These are phyloP conservation scores for Nakazawaea pomicola DNA, from an alignment of 805 yeast genomes.

Conservation along the genomic window DNA sequence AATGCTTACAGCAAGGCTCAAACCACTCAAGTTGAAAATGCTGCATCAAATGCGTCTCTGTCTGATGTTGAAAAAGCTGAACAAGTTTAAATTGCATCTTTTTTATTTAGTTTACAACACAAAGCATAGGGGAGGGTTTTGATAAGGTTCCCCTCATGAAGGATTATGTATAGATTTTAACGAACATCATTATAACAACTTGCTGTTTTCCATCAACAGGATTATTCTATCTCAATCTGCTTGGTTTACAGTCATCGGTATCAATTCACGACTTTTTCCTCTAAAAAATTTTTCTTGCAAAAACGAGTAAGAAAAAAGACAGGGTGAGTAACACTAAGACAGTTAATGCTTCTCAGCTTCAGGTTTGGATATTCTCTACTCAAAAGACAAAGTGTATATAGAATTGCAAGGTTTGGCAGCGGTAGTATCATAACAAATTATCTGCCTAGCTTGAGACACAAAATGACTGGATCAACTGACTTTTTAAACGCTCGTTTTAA, in stretches of 20 bases:
- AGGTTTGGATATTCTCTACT: not conserved
- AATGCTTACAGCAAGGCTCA: conserved; percentile 1
- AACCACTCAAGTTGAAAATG: not conserved
- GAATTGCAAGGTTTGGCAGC: not conserved
- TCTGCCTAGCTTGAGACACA: not conserved
- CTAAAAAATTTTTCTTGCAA: conserved; percentile 2
- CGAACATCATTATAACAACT: too few relatives aligned
- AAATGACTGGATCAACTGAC: conserved; percentile 22
- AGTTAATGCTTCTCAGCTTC: conserved; percentile 4
- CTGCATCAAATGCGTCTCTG: not conserved
- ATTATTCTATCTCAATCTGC: too few relatives aligned
- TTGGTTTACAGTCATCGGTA: too few relatives aligned
- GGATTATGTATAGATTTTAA: too few relatives aligned
- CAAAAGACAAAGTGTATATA: not conserved
- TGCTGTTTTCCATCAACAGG: too few relatives aligned
- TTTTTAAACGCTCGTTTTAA: conserved; percentile 20
- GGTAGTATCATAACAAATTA: not conserved
- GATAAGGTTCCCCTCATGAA: too few relatives aligned
- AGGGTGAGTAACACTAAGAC: not conserved
- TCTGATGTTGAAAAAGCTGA: not conserved
- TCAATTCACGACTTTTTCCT: too few relatives aligned
- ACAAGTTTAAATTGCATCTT: not conserved
- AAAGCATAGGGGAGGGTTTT: not conserved
- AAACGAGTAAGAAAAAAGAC: too few relatives aligned
- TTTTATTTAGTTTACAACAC: too few relatives aligned